Evolutionary conservation across 2,329 filamentous ascomycete species (phyloP), one percentile per base, ranked within the genome.

Genomic region (Fusarium euwallaceae): DNA sequence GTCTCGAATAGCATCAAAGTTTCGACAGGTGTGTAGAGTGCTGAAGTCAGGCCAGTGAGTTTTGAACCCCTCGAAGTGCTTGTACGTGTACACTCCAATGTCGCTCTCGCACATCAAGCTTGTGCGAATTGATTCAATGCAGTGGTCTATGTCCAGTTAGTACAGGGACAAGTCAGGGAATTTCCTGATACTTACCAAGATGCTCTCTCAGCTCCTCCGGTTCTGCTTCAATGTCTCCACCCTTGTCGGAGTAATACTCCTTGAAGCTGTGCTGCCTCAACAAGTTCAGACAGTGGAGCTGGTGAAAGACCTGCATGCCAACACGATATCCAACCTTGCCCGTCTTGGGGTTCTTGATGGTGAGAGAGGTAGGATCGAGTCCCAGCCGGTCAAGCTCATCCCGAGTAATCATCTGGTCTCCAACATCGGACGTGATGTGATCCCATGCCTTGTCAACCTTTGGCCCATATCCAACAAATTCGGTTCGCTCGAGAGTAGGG

Each of bases 311-410:
- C 76, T 90, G 88, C 4, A 90, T 81, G 0, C 87, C 90, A 0
- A 90, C 89, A n/a, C 89, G 84, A 74, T 91, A 92, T 1, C 89
- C 90, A 41, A 86, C 85, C 66, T 88, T 84, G 20, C 89, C 90
- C 2, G 89, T 90, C 53, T 83, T 83, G 6, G 89, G 87, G 72
- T 91, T 83, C 11, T 86, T 88, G 71, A 90, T 87, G 75, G 86
- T 87, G n/a, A 91, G 82, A 1, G 88, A 88, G 24, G 86, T 81
- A 3, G 87, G 87, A 71, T 90, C 87, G 5, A 87, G 82, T 6
- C 86, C 86, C 1, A 92, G 85, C 24, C 85, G 86, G 45, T 85
- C 80, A 32, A 91, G 86, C 75, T 91, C 89, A 7, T 85, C 82
- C 24, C 85, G 82, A 1, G 87, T 87, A 61, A 92, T 88, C 86